Conservation (phyloP, 192 early-diverging fungal genomes). For the Coemansia sp. region DNA sequence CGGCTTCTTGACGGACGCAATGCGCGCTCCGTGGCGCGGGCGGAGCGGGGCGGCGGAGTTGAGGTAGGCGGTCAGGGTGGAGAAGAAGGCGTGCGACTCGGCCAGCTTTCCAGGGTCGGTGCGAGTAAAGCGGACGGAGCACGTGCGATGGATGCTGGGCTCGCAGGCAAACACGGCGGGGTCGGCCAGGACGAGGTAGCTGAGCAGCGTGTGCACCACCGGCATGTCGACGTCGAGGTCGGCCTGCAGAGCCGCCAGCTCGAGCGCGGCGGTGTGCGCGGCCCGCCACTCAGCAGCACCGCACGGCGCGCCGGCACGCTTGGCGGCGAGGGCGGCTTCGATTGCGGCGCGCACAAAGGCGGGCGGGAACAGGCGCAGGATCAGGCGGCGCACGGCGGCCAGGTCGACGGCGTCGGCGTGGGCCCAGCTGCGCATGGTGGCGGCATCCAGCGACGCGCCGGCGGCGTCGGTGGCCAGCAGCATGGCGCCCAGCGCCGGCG, state of each 20-base stretch:
- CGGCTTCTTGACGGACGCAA: slow-evolving; percentile 9
- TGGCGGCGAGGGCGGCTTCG: slow-evolving; percentile 8
- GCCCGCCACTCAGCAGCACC: slow-evolving; percentile 6
- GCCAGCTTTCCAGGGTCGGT: slow-evolving; percentile 33
- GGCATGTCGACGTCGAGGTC: slow-evolving; percentile 33
- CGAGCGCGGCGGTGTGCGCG: slow-evolving; percentile 20
- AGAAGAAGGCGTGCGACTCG: slow-evolving; percentile 23
- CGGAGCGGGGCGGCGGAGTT: neutral
- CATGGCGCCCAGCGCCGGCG: slow-evolving; percentile 46
- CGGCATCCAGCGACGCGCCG: slow-evolving; percentile 8
- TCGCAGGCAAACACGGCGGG: slow-evolving; percentile 20
- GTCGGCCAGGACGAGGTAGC: slow-evolving; percentile 34
- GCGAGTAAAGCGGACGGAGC: slow-evolving; percentile 27
- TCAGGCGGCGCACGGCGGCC: slow-evolving; percentile 21
- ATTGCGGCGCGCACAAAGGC: slow-evolving; percentile 23
- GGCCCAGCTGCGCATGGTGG: slow-evolving; percentile 28
- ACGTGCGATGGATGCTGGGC: slow-evolving; percentile 39
- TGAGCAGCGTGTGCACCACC: slow-evolving; percentile 37
- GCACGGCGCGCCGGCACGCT: neutral
- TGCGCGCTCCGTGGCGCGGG: slow-evolving; percentile 1
- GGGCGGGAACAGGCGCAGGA: slow-evolving; percentile 22
- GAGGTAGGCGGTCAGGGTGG: slow-evolving; percentile 13
- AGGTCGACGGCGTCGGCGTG: slow-evolving; percentile 28
- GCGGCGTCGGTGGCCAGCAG: slow-evolving; percentile 49
- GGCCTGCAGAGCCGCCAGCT: slow-evolving; percentile 14